Conservation (phyloP, 2,329 filamentous ascomycete species). For the Fusarium marasasianum region DNA sequence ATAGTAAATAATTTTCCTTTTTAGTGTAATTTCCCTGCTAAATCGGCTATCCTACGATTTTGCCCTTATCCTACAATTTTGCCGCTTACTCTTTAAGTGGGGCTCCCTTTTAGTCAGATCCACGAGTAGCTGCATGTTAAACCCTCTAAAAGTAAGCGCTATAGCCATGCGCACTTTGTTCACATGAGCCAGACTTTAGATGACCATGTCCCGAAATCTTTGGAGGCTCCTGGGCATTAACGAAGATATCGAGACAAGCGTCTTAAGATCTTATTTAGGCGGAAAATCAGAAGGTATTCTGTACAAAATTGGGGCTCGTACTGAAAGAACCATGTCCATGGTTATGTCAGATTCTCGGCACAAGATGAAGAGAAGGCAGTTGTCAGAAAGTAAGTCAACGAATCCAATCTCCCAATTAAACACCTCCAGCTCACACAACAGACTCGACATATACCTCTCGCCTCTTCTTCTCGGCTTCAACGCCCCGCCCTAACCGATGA, state of each 20-base stretch:
- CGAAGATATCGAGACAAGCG: rapidly evolving
- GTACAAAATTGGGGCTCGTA: not conserved
- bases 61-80: no score
- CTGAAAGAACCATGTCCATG: not conserved
- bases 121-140: not conserved
- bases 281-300: rapidly evolving
- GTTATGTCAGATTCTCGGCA: not conserved
- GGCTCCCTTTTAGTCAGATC: no score
- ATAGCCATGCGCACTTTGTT: not conserved
- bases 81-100: no score
- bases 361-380: slow-evolving; percentile 3
- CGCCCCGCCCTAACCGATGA: slow-evolving; percentile 58
- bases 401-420: not conserved
- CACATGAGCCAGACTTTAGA: not conserved
- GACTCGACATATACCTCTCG: slow-evolving; percentile 51
- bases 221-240: not conserved
- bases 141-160: not conserved
- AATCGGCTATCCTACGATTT: no score
- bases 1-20: no score
- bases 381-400: slow-evolving; percentile 33
- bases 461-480: slow-evolving; percentile 58
- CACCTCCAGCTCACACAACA: not conserved
- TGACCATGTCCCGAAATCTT: no score
- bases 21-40: no score
- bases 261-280: not conserved